Conservation (phyloP, 805 yeast species). For the Jamesozyma lodderae region DNA sequence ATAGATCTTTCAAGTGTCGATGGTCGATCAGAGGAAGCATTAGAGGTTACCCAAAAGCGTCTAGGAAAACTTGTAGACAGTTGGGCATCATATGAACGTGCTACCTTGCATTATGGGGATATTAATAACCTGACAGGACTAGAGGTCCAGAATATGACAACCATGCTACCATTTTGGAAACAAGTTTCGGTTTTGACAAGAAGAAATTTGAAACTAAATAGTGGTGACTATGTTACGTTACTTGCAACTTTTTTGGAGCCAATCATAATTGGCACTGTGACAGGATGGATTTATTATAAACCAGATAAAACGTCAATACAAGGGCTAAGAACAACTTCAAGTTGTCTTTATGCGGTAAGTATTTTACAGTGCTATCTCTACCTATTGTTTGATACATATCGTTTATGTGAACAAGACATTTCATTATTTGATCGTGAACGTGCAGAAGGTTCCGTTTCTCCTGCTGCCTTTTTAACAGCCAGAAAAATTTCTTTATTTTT, state of each 20-base stretch:
- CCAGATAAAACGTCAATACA: constrained; percentile 35
- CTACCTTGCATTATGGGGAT: constrained; percentile 1
- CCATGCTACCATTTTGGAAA: constrained; percentile 34
- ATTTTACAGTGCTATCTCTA: constrained; percentile 50
- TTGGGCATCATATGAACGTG: constrained; percentile 31
- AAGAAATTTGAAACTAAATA: constrained; percentile 39
- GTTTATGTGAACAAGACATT: constrained; percentile 48
- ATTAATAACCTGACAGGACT: constrained; percentile 13
- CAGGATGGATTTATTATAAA: constrained; percentile 70
- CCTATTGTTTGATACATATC: constrained; percentile 47
- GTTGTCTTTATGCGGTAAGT: constrained; percentile 43
- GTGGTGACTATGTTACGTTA: constrained; percentile 44
- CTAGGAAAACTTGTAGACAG: constrained; percentile 28
- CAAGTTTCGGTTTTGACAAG: constrained; percentile 38
- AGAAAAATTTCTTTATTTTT: constrained; percentile 57
- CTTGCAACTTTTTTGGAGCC: constrained; percentile 39
- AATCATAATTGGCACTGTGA: constrained; percentile 45
- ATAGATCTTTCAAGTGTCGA: constrained; percentile 53
- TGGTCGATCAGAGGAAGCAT: constrained; percentile 33
- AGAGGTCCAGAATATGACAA: constrained; percentile 19
- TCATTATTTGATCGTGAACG: constrained; percentile 57
- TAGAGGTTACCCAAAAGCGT: constrained; percentile 28
- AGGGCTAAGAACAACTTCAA: constrained; percentile 55
- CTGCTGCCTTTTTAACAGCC: constrained; percentile 56
- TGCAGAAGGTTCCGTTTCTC: constrained; percentile 57